phyloP scores from a whole-genome alignment of 1,284 basidiomycete genomes.

The Ceratobasidium sp. region DNA sequence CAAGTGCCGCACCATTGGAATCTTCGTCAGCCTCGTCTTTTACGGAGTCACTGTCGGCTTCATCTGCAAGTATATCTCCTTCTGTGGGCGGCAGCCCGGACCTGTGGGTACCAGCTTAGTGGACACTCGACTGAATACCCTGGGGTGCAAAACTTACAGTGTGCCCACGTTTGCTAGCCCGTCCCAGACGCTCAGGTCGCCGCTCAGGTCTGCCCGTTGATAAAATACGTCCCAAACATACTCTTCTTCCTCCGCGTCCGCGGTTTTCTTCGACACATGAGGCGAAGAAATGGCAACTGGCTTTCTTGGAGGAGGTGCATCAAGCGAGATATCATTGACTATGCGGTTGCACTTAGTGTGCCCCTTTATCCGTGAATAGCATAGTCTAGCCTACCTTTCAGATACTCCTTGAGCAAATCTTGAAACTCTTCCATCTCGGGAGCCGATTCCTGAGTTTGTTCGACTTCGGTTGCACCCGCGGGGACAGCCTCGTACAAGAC shows the following conservation, averaged over 20 bases:
- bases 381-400: conserved; percentile 8
- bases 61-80: conserved; percentile 36
- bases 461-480: not conserved
- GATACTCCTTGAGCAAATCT: conserved; percentile 21
- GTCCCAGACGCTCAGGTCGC: conserved; percentile 31
- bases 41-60: conserved; percentile 39
- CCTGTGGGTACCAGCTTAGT: conserved; percentile 11
- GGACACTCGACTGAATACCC: not conserved
- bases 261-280: not conserved
- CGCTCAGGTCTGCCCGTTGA: conserved; percentile 27
- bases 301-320: conserved; percentile 25
- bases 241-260: conserved; percentile 21
- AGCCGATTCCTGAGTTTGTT: not conserved
- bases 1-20: conserved; percentile 36
- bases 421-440: conserved; percentile 36
- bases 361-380: not conserved
- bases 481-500: conserved; percentile 28
- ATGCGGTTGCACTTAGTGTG: not conserved
- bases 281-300: not conserved
- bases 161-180: conserved; percentile 39
- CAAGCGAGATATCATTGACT: conserved; percentile 34
- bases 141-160: conserved; percentile 22
- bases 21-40: conserved; percentile 42
- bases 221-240: conserved; percentile 36
- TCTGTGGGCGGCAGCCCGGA: conserved; percentile 38